These are phyloP conservation scores for Clonostachys rhizophaga DNA, from an alignment of 2,329 filamentous ascomycete species.

Conservation along the genomic window DNA sequence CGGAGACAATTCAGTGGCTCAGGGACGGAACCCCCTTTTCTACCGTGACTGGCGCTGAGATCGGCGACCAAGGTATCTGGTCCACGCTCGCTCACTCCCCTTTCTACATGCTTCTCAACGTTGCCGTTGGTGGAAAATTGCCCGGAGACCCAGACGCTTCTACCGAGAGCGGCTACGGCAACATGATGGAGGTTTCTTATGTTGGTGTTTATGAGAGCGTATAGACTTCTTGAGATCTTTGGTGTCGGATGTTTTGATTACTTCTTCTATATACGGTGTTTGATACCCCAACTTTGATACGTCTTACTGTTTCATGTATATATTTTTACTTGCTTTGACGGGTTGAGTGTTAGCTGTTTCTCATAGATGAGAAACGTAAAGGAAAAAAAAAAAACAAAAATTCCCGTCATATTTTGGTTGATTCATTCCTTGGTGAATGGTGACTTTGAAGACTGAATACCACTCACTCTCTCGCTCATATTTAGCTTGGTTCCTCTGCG, in stretches of 20 bases:
- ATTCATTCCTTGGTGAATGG: no score
- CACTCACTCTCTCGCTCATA: no score
- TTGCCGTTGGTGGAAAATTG: constrained; percentile 41
- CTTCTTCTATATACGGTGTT: background rate
- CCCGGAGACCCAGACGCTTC: constrained; percentile 22
- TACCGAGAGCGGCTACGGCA: constrained; percentile 27
- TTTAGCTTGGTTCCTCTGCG: no score
- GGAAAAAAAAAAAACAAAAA: no score
- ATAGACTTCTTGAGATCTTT: background rate
- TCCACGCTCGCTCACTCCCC: constrained; percentile 32
- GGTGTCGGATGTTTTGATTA: background rate
- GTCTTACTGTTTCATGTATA: background rate
- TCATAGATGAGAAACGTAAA: no score
- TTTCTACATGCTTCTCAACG: constrained; percentile 40
- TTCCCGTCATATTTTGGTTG: no score
- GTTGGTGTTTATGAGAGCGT: constrained; percentile 28
- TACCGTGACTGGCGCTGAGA: constrained; percentile 31
- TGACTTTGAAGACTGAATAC: no score
- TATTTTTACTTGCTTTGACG: background rate
- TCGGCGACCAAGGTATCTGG: constrained; percentile 36
- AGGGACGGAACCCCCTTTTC: constrained; percentile 37
- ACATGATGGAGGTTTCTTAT: constrained; percentile 34
- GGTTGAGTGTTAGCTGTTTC: no score
- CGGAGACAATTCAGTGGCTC: constrained; percentile 43
- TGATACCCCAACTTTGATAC: background rate